phyloP scores from a whole-genome alignment of 768 basidiomycete genomes.

The Leucogyrophana mollusca region DNA sequence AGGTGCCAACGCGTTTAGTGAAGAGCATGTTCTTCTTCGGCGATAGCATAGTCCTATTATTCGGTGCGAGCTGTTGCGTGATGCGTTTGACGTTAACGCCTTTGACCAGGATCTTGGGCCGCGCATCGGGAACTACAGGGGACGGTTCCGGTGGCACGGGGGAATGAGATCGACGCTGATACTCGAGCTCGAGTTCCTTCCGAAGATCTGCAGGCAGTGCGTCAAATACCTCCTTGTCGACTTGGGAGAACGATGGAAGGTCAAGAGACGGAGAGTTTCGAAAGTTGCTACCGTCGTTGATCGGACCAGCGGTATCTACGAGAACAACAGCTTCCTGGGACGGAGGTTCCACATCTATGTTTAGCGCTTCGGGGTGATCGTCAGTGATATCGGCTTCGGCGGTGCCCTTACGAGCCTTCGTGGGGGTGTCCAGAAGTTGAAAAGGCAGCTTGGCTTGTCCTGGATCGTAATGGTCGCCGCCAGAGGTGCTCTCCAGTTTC shows the following conservation, averaged over 20 bases:
- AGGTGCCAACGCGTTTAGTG: constrained; percentile 31
- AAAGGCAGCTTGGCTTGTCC: constrained; percentile 70
- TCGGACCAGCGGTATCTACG: background rate
- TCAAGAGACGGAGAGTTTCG: constrained; percentile 25
- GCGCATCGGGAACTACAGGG: constrained; percentile 16
- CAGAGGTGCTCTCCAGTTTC: constrained; percentile 67
- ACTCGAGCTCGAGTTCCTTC: constrained; percentile 66
- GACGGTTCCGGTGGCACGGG: constrained; percentile 32
- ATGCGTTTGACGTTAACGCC: constrained; percentile 53
- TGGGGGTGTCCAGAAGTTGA: constrained; percentile 21
- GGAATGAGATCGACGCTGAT: constrained; percentile 57
- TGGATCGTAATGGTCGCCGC: constrained; percentile 27
- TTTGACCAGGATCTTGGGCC: constrained; percentile 25
- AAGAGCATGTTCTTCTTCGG: constrained; percentile 38
- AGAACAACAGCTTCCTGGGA: constrained; percentile 27
- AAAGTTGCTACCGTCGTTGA: constrained; percentile 16
- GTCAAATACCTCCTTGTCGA: constrained; percentile 68
- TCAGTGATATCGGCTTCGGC: constrained; percentile 1
- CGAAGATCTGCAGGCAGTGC: constrained; percentile 71
- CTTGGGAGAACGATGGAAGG: constrained; percentile 73
- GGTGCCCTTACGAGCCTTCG: background rate
- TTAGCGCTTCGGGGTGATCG: constrained; percentile 9
- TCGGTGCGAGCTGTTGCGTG: constrained; percentile 62
- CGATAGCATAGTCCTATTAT: constrained; percentile 40
- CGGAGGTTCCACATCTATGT: constrained; percentile 29